Base-by-base conservation (phyloP, 2,329 filamentous ascomycete genomes). In the Zymoseptoria crescenta region DNA sequence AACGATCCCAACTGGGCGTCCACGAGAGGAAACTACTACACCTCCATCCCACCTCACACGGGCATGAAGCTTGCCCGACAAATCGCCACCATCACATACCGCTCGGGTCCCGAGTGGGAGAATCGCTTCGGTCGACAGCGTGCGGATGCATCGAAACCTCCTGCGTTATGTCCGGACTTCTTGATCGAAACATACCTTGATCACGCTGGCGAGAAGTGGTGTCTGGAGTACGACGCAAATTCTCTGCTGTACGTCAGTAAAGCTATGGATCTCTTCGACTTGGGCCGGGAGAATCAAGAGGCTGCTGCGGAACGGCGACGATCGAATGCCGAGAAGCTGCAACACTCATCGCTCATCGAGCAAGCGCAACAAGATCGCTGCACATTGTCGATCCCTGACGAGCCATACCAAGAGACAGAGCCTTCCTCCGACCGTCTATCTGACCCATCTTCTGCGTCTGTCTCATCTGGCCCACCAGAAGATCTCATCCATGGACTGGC, bases 51-150 rank as follows among this genome's bases (percentile, higher is more conserved):
- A 1, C 94, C 94, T 0, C 94, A 99, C 70, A 87, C 89, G 0
- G 94, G 94, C 54, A 97, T 99, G 93, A 99, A 99, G 76, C 86
- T 99, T 6, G 93, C 94, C 0, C 87, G 94, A 60, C 90, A 99
- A 76, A 99, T 99, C 68, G 94, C 94, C 16, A 99, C 94, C 0
- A 92, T 99, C 52, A 99, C 94, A 1, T 99, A 99, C 74, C 86
- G 94, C 62, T 96, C 90, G 57, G 94, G 94, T 0, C 94, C 94
- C 0, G 94, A 99, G 75, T 99, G 94, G 94, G 94, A 99, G 75
- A 88, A 90, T 74, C 85, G 94, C 41, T 99, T 99, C 73, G 93
- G 91, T 3, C 83, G 94, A 45, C 82, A 90, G 64, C 83, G 94
- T 52, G 93, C 94, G 13, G 94, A 99, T 72, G 82, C 90, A 0